Conservation (phyloP, 1,284 basidiomycete species). For the Schizophyllum amplum region DNA sequence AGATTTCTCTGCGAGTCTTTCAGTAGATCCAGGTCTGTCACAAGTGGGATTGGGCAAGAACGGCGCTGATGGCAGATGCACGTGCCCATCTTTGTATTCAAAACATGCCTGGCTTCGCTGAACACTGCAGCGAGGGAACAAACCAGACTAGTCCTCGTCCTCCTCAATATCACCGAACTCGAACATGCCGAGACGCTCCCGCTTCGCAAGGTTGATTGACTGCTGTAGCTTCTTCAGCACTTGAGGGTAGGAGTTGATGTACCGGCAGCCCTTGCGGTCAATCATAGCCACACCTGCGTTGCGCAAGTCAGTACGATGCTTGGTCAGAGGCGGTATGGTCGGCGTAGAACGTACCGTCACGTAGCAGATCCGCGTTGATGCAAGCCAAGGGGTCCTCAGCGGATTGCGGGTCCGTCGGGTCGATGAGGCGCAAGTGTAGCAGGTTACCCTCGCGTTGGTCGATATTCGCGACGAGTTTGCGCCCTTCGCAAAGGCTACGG, state of each 20-base stretch:
- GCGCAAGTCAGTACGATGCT: not conserved
- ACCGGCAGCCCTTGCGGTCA: constrained; percentile 73
- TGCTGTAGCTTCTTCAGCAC: constrained; percentile 61
- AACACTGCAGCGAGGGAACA: not conserved
- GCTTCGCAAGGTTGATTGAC: constrained; percentile 61
- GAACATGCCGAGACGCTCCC: constrained; percentile 76
- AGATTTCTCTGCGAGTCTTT: too few relatives aligned
- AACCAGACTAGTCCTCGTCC: constrained; percentile 31
- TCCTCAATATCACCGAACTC: constrained; percentile 83
- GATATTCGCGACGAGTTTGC: constrained; percentile 84
- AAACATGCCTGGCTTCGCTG: not conserved
- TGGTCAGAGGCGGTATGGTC: too few relatives aligned
- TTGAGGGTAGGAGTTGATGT: constrained; percentile 64
- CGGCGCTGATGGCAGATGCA: too few relatives aligned
- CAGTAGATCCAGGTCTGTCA: too few relatives aligned
- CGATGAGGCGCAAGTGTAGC: constrained; percentile 83
- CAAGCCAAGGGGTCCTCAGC: constrained; percentile 66
- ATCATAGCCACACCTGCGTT: constrained; percentile 58
- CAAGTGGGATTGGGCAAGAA: too few relatives aligned
- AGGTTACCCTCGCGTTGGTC: constrained; percentile 75
- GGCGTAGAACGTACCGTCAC: constrained; percentile 33
- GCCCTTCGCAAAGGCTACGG: constrained; percentile 76
- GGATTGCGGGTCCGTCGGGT: constrained; percentile 65
- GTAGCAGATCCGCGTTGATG: constrained; percentile 77
- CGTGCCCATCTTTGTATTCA: not conserved